Evolutionary conservation across 164 flowering plant species (phyloP).

Genomic region (Houttuynia cordata): DNA sequence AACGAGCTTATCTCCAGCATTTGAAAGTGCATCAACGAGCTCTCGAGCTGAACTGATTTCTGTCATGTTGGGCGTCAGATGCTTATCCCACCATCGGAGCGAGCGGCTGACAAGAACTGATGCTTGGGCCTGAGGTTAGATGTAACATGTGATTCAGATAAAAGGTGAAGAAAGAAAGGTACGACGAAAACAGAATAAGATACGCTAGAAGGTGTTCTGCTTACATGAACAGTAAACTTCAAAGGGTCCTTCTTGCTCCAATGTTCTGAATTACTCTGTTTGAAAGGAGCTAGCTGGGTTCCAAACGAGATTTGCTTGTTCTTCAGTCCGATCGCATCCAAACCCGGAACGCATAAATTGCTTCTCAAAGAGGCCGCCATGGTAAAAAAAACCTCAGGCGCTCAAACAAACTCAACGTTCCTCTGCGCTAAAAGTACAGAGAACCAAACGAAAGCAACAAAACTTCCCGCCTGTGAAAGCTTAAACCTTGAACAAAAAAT

Average conservation of each 20-base stretch:
- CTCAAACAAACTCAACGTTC: too few relatives aligned
- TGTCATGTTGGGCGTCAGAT: conserved; percentile 57
- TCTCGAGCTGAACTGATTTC: conserved; percentile 68
- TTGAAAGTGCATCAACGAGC: conserved; percentile 38
- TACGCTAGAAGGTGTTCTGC: neutral
- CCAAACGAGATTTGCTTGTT: neutral
- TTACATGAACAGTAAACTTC: neutral
- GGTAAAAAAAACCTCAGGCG: neutral
- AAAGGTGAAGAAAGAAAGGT: too few relatives aligned
- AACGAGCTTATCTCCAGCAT: conserved; percentile 66
- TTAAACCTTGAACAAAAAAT: too few relatives aligned
- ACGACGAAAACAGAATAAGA: neutral
- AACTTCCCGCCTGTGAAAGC: too few relatives aligned
- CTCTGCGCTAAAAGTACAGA: too few relatives aligned
- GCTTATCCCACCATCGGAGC: conserved; percentile 82
- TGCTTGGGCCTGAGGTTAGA: conserved; percentile 32
- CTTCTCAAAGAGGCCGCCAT: neutral
- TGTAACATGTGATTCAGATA: neutral
- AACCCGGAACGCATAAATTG: neutral
- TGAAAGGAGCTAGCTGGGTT: neutral
- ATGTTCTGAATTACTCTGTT: neutral
- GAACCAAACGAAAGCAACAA: too few relatives aligned
- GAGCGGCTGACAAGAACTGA: conserved; percentile 34
- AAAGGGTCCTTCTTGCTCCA: neutral
- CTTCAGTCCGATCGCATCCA: neutral